phyloP scores from a whole-genome alignment of 306 rosid genomes.

The Sicyos baderoa region DNA sequence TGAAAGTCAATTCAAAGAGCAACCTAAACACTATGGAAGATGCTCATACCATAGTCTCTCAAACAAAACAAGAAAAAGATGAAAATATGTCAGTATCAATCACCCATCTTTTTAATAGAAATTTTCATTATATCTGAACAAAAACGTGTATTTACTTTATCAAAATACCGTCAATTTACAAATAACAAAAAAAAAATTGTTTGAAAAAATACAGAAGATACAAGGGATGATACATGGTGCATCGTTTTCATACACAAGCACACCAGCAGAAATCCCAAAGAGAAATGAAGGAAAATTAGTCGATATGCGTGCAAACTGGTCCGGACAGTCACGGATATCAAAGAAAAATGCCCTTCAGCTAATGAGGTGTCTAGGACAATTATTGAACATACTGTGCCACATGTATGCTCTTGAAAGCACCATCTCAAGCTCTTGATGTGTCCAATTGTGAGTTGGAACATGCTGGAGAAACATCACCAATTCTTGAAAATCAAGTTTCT shows the following conservation, averaged over 20 bases:
- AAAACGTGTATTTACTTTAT: neutral
- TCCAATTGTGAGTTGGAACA: slow-evolving; percentile 87
- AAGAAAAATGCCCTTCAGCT: slow-evolving; percentile 28
- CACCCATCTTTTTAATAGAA: neutral
- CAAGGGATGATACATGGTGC: slow-evolving; percentile 16
- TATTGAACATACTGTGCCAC: slow-evolving; percentile 99
- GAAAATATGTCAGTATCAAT: neutral
- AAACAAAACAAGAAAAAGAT: neutral
- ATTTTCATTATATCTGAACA: neutral
- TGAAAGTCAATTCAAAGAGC: neutral
- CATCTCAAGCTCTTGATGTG: slow-evolving; percentile 88
- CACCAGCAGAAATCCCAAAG: slow-evolving; percentile 15
- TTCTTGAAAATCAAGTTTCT: slow-evolving; percentile 92
- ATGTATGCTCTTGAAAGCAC: slow-evolving; percentile 94
- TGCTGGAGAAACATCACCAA: slow-evolving; percentile 97
- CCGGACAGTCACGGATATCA: no score
- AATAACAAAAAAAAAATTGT: neutral
- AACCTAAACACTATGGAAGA: no score
- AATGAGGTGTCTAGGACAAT: slow-evolving; percentile 87
- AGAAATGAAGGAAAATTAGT: neutral
- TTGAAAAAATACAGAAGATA: slow-evolving; percentile 30
- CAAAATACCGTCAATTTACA: slow-evolving; percentile 24
- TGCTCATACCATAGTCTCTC: neutral
- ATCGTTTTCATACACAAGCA: slow-evolving; percentile 6
- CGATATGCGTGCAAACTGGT: no score